Conservation (phyloP, 2,329 filamentous ascomycete genomes). For the Monosporascus ibericus region DNA sequence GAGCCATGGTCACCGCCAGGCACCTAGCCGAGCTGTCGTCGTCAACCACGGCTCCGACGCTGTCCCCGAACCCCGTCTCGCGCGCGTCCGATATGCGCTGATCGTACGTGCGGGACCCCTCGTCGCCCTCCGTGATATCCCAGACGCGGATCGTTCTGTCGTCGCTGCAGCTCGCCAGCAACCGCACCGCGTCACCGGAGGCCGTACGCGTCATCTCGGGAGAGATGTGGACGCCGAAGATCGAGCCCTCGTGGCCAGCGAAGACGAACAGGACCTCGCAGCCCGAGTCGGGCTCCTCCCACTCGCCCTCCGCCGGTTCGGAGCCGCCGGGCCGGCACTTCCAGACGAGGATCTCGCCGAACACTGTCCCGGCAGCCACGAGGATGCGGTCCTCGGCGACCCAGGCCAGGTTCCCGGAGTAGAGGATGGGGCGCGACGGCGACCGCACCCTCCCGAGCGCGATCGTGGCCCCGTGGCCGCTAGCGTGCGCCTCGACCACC, state of each 20-base stretch:
- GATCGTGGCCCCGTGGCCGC: constrained; percentile 18
- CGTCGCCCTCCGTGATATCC: constrained; percentile 61
- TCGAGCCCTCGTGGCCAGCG: constrained; percentile 78
- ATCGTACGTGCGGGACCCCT: constrained; percentile 18
- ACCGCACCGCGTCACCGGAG: constrained; percentile 38
- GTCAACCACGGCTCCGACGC: constrained; percentile 20
- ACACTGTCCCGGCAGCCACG: constrained; percentile 84
- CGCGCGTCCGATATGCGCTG: constrained; percentile 30
- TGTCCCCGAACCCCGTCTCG: constrained; percentile 59
- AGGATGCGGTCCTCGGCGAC: constrained; percentile 54
- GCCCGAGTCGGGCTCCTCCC: constrained; percentile 1
- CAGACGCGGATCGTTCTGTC: constrained; percentile 86
- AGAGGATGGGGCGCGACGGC: constrained; percentile 77
- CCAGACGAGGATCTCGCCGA: constrained; percentile 92
- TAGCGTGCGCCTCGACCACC: constrained; percentile 28
- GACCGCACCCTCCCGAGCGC: constrained; percentile 47
- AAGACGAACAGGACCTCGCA: constrained; percentile 48
- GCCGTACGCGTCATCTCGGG: constrained; percentile 39
- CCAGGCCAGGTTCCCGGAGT: constrained; percentile 71
- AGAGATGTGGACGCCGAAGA: constrained; percentile 85
- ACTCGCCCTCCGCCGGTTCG: constrained; percentile 1
- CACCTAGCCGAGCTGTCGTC: constrained; percentile 31
- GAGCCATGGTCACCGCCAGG: constrained; percentile 74
- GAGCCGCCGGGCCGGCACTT: constrained; percentile 42
- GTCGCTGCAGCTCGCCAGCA: constrained; percentile 92